These are phyloP conservation scores for Lachancea meyersii DNA, from an alignment of 805 yeast species.

Conservation along the genomic window DNA sequence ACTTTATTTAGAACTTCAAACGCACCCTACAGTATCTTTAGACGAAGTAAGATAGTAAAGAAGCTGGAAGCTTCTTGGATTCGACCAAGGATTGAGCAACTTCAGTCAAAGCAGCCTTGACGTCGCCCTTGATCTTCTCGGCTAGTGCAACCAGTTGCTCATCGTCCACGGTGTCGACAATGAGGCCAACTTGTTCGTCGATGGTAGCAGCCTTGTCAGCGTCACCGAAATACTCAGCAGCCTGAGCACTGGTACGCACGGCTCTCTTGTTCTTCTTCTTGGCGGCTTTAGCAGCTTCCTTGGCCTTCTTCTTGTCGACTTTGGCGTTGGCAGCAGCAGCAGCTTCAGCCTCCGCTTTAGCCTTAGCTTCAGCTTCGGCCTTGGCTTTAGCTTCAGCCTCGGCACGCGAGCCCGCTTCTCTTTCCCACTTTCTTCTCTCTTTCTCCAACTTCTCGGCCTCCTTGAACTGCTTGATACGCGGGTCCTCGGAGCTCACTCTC, in stretches of 20 bases:
- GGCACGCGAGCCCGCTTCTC: constrained; percentile 93
- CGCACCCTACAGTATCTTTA: constrained; percentile 10
- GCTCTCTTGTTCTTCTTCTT: constrained; percentile 96
- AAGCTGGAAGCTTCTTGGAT: constrained; percentile 49
- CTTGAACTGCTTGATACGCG: constrained; percentile 89
- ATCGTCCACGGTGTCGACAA: constrained; percentile 79
- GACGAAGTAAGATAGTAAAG: constrained; percentile 49
- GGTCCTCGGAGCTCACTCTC: constrained; percentile 85
- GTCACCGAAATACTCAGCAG: constrained; percentile 77
- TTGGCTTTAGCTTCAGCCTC: constrained; percentile 90
- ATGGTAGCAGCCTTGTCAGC: constrained; percentile 58
- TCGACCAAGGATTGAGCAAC: constrained; percentile 48
- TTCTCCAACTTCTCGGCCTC: constrained; percentile 92
- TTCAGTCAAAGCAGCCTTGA: constrained; percentile 54
- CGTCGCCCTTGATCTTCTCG: constrained; percentile 50
- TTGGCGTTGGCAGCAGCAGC: constrained; percentile 53
- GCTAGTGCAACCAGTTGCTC: constrained; percentile 71
- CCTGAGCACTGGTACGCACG: constrained; percentile 77
- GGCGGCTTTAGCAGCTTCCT: constrained; percentile 82
- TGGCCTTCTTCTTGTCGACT: constrained; percentile 86
- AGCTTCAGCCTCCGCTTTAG: constrained; percentile 69
- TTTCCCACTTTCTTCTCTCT: constrained; percentile 94
- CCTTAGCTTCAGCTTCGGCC: constrained; percentile 83
- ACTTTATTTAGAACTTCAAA: background rate
- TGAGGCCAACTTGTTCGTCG: constrained; percentile 72